Conservation (phyloP, 805 yeast genomes). For the Ogataea paradorogensis region DNA sequence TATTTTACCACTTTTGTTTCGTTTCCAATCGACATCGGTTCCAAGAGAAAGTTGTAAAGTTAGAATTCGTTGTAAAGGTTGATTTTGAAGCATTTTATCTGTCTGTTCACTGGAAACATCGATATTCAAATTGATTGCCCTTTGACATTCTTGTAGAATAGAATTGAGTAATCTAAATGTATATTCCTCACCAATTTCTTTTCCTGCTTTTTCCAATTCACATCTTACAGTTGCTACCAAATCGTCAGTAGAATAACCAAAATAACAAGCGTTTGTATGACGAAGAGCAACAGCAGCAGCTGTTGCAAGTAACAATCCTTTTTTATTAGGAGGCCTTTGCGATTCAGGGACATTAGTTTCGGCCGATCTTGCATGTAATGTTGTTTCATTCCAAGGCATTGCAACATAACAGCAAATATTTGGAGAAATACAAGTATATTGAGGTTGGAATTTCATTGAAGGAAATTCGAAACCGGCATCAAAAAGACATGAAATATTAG, state of each 20-base stretch:
- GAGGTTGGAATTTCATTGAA: constrained; percentile 31
- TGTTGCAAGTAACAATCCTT: constrained; percentile 38
- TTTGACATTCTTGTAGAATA: constrained; percentile 63
- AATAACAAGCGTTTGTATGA: constrained; percentile 70
- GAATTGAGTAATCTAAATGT: constrained; percentile 38
- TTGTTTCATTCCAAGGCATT: constrained; percentile 25
- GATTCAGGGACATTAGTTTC: constrained; percentile 18
- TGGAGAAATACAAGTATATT: constrained; percentile 46
- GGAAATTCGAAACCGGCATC: constrained; percentile 58
- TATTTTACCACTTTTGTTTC: constrained; percentile 41
- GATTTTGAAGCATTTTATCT: constrained; percentile 71
- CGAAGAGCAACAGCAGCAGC: constrained; percentile 62
- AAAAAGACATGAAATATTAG: constrained; percentile 39
- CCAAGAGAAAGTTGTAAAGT: constrained; percentile 71
- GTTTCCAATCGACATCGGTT: constrained; percentile 37
- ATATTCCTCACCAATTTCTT: constrained; percentile 21
- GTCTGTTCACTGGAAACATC: constrained; percentile 71
- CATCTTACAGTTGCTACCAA: constrained; percentile 53
- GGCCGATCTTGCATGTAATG: constrained; percentile 24
- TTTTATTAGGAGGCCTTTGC: constrained; percentile 19
- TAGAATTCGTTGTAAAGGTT: constrained; percentile 71
- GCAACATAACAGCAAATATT: constrained; percentile 42
- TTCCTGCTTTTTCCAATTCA: constrained; percentile 37
- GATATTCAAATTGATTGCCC: constrained; percentile 70
- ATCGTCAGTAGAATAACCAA: constrained; percentile 68